Base-by-base conservation (phyloP, 306 rosid species). In the Inga laurina region DNA sequence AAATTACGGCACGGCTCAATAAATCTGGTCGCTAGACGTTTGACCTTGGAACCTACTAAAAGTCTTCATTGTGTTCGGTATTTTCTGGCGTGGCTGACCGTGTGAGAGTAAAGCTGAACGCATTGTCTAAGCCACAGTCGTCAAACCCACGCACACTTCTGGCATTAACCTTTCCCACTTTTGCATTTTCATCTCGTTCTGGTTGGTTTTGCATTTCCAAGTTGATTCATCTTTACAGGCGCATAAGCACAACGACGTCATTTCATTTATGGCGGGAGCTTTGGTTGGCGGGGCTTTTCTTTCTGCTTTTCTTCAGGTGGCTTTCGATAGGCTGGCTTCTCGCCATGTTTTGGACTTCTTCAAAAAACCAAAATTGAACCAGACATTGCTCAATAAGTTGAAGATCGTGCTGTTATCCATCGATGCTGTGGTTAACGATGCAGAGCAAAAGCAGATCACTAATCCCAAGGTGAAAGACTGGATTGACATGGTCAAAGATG, bases 251-350 rank as follows among this genome's bases (percentile, higher is more conserved):
- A 67, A 27, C 32, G 8, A 14, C 21, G 16, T 21, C 54, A 1
- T 27, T 27, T 27, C 30, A 19, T 41, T n/a, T 62, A 84, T 79
- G 83, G 87, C 87, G 1, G 52, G 0, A 5, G 86, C 45, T n/a
- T 41, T 79, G 18, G 45, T 74, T n/a, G 83, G 83, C 8, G 56
- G 80, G 32, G 76, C 86, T 51, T 32, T 85, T 78, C 79, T 81
- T 64, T 81, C 83, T 41, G 78, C 85, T 32, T 66, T 81, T 39
- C 69, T 89, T 41, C 30, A 75, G 30, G 86, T 39, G 10, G 49
- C 80, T 3, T 83, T 84, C 54, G 77, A 75, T 1, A 75, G 22
- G 79, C n/a, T 85, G 32, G 72, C 84, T 46, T 82, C 86, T 78
- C 41, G 0, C 0, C 72, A 79, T 12, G 3, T 82, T n/a, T 0